Evolutionary conservation across 202 grass and related monocot species (phyloP).

Genomic region (Eragrostis tef): DNA sequence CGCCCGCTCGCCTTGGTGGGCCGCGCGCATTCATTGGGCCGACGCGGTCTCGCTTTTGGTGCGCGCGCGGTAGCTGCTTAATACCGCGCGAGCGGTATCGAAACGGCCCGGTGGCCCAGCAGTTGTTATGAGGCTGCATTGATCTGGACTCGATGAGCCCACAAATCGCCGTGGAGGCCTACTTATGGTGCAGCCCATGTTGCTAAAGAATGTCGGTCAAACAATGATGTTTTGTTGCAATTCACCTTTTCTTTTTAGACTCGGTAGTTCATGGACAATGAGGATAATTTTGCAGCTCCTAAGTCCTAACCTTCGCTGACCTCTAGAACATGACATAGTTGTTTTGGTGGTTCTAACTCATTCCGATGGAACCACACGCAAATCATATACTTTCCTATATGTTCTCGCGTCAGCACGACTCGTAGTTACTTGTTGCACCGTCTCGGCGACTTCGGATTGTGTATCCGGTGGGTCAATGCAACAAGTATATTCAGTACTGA

Average conservation of each 20-base stretch:
- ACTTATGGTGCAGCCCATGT: too few species aligned
- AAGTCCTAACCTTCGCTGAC: not conserved
- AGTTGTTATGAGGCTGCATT: not conserved
- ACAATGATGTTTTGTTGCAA: not conserved
- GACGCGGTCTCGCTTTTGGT: too few species aligned
- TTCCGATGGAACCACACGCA: not conserved
- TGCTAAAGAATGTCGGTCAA: too few species aligned
- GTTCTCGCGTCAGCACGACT: not conserved
- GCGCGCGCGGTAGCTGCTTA: too few species aligned
- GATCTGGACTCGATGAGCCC: not conserved
- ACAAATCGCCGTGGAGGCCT: not conserved
- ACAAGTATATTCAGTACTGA: not conserved
- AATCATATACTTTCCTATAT: not conserved
- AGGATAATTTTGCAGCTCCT: not conserved
- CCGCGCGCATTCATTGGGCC: too few species aligned
- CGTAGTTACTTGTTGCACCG: not conserved
- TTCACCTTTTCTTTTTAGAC: too few species aligned
- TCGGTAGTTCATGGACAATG: not conserved
- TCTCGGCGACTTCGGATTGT: slow-evolving; percentile 23
- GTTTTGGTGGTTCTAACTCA: not conserved
- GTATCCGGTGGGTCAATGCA: slow-evolving; percentile 18
- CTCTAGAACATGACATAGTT: not conserved
- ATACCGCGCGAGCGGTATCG: too few species aligned
- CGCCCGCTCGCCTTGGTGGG: too few species aligned
- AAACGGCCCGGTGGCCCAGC: too few species aligned